Evolutionary conservation across 2,329 filamentous ascomycete genomes (phyloP).

Genomic region (Pseudovirgaria hyperparasitica): DNA sequence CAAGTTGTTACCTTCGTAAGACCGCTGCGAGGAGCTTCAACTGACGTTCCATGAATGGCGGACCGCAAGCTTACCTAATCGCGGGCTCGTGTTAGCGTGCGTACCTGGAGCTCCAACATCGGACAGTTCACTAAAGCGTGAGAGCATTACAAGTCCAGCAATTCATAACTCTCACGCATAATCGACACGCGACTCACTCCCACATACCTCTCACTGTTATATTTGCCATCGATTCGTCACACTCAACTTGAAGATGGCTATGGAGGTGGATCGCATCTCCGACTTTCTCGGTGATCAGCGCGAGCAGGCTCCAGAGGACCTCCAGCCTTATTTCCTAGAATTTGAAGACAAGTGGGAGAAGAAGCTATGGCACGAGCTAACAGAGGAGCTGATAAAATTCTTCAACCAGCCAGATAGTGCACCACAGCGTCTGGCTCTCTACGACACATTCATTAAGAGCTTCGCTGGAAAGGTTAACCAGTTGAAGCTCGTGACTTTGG

Average conservation of each 20-base stretch:
- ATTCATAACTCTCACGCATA: background rate
- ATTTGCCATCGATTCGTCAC: too few relatives aligned
- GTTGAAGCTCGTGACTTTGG: constrained; percentile 86
- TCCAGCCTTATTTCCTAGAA: constrained; percentile 75
- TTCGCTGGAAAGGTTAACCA: constrained; percentile 99
- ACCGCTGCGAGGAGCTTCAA: background rate
- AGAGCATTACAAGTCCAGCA: too few relatives aligned
- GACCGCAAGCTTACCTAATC: too few relatives aligned
- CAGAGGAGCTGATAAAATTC: constrained; percentile 74
- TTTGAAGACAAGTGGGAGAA: constrained; percentile 98
- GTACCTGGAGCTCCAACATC: too few relatives aligned
- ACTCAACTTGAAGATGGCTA: constrained; percentile 31
- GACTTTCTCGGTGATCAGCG: constrained; percentile 88
- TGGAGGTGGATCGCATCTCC: constrained; percentile 79
- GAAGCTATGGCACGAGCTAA: constrained; percentile 98
- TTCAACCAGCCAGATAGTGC: constrained; percentile 74
- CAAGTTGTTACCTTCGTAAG: constrained; percentile 8
- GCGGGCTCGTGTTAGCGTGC: too few relatives aligned
- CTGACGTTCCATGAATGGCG: too few relatives aligned
- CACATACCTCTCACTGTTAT: constrained; percentile 1
- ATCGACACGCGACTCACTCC: constrained; percentile 1
- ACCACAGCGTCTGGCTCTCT: constrained; percentile 75
- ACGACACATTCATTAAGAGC: constrained; percentile 87
- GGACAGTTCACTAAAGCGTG: too few relatives aligned
- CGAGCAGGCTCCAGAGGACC: constrained; percentile 73